Evolutionary conservation across 345 rosid species (phyloP), one percentile per base, ranked within the genome.

Genomic region (Nephelium lappaceum): DNA sequence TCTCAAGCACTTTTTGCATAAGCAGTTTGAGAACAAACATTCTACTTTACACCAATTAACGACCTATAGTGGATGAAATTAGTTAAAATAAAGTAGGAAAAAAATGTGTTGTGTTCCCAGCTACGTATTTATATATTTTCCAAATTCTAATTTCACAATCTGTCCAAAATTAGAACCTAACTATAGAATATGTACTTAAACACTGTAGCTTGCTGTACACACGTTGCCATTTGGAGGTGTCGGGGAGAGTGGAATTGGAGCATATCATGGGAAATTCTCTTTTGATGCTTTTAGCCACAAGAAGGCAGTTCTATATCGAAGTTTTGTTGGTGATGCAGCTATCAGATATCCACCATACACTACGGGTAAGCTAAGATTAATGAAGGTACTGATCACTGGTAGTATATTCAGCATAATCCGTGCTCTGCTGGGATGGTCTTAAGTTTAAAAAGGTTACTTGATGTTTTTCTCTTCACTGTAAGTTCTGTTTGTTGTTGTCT

Each of bases 211-310:
- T 74, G 85, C 95, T 0, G 83, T 88, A 24, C 93, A 65, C 71
- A 74, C 84, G 39, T 72, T 97, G 53, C 99, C 99, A 27, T 97
- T 97, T 11, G 99, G 99, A 79, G 98, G 98, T 77, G 97, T 97
- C 3, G 98, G 97, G 51, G 97, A 94, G 80, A 94, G 99, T 42
- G 98, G 99, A 77, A 86, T 80, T 74, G 99, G 99, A 61, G 76
- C 95, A 19, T 94, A 97, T 90, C 99, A 93, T 69, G 99, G 98
- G 24, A 97, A 92, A 75, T 93, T 94, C 88, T 97, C 99, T 47
- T 96, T 93, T 27, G 99, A 97, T 62, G 89, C 93, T 70, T 97
- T 97, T 67, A 92, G 93, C 88, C 99, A 97, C 84, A 97, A 94
- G 88, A 97, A 97, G 77, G 97, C 96, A 8, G 97, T 97, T 64